A percentile compares a stretch with the other conserved stretches of the same genome.
Conservation (phyloP, 306 rosid species). For the Alnus rubra region DNA sequence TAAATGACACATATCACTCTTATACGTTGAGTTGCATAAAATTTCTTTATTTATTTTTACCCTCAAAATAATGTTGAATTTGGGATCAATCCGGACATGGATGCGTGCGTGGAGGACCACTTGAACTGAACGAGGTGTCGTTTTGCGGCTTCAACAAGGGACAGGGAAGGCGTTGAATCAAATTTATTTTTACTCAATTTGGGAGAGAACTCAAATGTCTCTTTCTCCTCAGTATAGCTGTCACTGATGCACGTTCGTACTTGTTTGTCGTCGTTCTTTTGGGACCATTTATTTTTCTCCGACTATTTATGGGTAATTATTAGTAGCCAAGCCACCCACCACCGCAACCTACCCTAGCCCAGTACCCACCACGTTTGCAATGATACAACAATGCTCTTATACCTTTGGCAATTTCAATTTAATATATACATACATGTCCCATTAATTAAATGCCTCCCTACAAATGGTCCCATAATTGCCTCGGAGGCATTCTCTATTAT, state of each 20-base stretch:
- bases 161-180: background rate
- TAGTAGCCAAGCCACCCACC: background rate
- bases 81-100: no score
- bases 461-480: no score
- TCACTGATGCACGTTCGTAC: slow-evolving; percentile 1
- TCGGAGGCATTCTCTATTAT: no score
- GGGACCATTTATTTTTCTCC: background rate
- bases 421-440: no score
- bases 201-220: background rate
- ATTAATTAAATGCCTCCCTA: no score
- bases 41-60: no score
- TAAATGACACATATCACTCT: no score
- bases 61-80: no score
- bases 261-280: background rate
- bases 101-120: background rate
- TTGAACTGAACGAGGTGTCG: background rate
- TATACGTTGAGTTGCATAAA: no score
- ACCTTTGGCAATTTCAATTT: no score
- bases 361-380: background rate
- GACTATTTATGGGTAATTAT: background rate
- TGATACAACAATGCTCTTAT: background rate
- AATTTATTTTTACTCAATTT: background rate
- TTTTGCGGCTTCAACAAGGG: background rate
- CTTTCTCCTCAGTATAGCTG: background rate
- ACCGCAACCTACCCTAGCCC: background rate